Conservation (phyloP, 768 basidiomycete genomes). For the Gymnopilus junonius region DNA sequence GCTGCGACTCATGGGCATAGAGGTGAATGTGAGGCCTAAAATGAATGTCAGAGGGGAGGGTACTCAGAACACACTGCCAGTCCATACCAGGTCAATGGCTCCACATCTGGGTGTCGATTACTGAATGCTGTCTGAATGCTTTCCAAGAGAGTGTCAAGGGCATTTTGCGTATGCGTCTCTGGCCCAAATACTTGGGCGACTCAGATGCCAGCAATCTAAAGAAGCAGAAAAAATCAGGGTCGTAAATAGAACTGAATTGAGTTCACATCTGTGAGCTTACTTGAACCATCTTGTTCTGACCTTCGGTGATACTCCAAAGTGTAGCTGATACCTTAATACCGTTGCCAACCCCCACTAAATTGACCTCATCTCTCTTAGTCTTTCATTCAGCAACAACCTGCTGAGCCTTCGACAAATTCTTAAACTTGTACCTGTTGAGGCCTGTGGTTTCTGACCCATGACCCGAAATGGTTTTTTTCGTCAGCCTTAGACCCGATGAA, state of each 20-base stretch:
- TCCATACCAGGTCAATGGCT: neutral
- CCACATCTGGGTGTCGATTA: neutral
- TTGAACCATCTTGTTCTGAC: neutral
- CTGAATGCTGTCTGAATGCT: neutral
- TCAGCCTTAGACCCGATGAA: neutral
- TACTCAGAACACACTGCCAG: neutral
- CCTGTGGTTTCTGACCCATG: neutral
- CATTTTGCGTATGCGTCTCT: neutral
- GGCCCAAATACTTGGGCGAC: neutral
- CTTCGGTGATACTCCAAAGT: slow-evolving; percentile 1
- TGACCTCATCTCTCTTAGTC: neutral
- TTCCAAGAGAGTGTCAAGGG: neutral
- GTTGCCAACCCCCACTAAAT: neutral
- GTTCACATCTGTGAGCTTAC: neutral
- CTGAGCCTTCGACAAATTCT: neutral
- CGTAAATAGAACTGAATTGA: neutral
- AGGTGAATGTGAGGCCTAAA: neutral
- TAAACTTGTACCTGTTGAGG: neutral
- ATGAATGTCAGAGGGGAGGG: neutral
- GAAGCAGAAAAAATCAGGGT: neutral
- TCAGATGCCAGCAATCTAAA: neutral
- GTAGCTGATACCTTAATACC: neutral
- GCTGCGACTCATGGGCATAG: slow-evolving; percentile 2
- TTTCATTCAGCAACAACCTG: neutral
- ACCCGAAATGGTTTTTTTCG: neutral